These are phyloP conservation scores for Iris macrosiphon DNA, from an alignment of 106 monocot genomes.

Conservation along the genomic window DNA sequence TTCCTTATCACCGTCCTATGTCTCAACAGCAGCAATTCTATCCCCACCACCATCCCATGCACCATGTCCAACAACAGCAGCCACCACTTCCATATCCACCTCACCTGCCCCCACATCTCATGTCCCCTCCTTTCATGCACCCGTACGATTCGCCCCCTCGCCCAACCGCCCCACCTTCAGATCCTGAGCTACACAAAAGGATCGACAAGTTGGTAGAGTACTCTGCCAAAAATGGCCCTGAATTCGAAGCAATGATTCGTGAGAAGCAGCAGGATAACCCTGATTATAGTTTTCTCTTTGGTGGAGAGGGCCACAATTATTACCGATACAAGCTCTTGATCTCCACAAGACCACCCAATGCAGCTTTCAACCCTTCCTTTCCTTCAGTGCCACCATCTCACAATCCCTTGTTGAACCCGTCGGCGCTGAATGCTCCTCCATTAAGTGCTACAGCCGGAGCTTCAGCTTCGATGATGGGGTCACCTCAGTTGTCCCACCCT, in stretches of 20 bases:
- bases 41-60: constrained; percentile 28
- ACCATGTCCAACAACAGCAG: constrained; percentile 47
- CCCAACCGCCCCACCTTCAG: constrained; percentile 53
- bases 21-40: constrained; percentile 59
- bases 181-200: constrained; percentile 82
- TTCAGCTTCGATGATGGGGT: constrained; percentile 33
- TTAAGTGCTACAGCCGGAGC: constrained; percentile 17
- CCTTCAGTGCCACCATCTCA: constrained; percentile 29
- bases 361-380: constrained; percentile 34
- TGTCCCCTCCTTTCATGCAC: constrained; percentile 44
- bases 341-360: constrained; percentile 25
- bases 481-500: constrained; percentile 40
- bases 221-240: constrained; percentile 84
- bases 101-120: constrained; percentile 41
- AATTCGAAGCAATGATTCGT: constrained; percentile 88
- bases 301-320: constrained; percentile 83
- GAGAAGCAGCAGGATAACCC: constrained; percentile 94
- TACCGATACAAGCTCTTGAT: constrained; percentile 80
- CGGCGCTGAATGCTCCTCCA: constrained; percentile 23
- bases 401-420: constrained; percentile 29
- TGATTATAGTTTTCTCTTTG: constrained; percentile 85
- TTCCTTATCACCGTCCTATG: constrained; percentile 33
- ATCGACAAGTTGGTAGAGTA: constrained; percentile 92
- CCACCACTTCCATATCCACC: constrained; percentile 23
- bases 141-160: constrained; percentile 49